These are phyloP conservation scores for Boechera divaricarpa DNA, from an alignment of 345 rosid species.

Conservation along the genomic window DNA sequence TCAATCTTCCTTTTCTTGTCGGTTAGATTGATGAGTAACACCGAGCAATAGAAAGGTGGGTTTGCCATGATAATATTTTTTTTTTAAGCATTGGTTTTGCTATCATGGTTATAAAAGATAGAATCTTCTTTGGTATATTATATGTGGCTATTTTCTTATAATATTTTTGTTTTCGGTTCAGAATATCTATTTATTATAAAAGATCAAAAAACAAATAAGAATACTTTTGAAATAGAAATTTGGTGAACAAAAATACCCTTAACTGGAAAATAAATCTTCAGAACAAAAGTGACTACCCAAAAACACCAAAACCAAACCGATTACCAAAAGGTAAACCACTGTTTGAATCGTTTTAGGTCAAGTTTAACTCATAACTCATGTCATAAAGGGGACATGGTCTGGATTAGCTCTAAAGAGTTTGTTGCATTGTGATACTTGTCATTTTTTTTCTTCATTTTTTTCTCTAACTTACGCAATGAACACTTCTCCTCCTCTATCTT, in stretches of 20 bases:
- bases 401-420: not conserved
- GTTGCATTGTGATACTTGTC: not conserved
- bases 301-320: conserved; percentile 3
- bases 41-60: not conserved
- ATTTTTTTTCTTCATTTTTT: conserved; percentile 16
- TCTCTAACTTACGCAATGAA: conserved; percentile 9
- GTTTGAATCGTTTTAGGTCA: not conserved
- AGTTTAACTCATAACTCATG: not conserved
- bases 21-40: not conserved
- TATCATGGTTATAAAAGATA: not conserved
- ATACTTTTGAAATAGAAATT: not conserved
- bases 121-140: no score
- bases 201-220: not conserved
- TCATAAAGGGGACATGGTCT: not conserved
- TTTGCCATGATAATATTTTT: not conserved
- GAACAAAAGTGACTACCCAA: not conserved
- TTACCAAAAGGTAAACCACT: not conserved
- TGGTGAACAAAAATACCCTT: not conserved
- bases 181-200: not conserved
- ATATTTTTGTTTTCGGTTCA: not conserved
- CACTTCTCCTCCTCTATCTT: not conserved
- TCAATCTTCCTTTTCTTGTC: not conserved
- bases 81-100: not conserved
- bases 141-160: not conserved
- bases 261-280: not conserved